Conservation (phyloP, 352 stramenopile species). For the Peronospora destructor region DNA sequence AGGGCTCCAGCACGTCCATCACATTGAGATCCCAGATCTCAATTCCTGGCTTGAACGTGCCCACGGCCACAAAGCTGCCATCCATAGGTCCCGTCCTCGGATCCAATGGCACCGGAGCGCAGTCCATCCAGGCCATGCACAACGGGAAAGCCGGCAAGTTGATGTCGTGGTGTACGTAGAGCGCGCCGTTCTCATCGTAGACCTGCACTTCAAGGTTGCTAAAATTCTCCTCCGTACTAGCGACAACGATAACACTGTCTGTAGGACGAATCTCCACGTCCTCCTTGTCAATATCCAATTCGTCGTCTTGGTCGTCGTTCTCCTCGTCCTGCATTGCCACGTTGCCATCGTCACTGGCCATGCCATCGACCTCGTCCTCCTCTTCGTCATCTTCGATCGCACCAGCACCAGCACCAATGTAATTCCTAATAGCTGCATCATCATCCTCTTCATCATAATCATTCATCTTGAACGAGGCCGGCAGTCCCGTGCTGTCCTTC, state of each 20-base stretch:
- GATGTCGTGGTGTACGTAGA: conserved; percentile 99
- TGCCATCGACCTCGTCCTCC: conserved; percentile 1
- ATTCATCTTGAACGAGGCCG: conserved; percentile 78
- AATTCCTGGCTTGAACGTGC: conserved; percentile 98
- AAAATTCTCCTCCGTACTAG: conserved; percentile 97
- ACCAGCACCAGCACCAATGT: conserved; percentile 36
- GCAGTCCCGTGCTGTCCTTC: conserved; percentile 43
- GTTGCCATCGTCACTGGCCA: not conserved
- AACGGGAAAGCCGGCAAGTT: conserved; percentile 97
- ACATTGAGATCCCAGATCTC: conserved; percentile 99
- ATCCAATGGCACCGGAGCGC: conserved; percentile 59
- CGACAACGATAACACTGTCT: conserved; percentile 93
- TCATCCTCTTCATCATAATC: conserved; percentile 86
- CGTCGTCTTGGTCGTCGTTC: conserved; percentile 59
- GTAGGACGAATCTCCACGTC: conserved; percentile 91
- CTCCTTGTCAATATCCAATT: conserved; percentile 76
- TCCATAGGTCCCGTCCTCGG: conserved; percentile 58
- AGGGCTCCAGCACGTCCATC: conserved; percentile 96
- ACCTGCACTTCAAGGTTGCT: conserved; percentile 98
- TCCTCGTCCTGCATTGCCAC: conserved; percentile 28
- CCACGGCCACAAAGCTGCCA: conserved; percentile 97
- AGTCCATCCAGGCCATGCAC: conserved; percentile 95
- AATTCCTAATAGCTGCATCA: conserved; percentile 76
- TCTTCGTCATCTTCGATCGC: conserved; percentile 44
- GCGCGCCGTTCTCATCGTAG: conserved; percentile 92